A percentile compares a stretch with the other conserved stretches of the same genome.
These are phyloP conservation scores for Drechslerella stenobrocha DNA, from an alignment of 2,329 filamentous ascomycete genomes.

Conservation along the genomic window DNA sequence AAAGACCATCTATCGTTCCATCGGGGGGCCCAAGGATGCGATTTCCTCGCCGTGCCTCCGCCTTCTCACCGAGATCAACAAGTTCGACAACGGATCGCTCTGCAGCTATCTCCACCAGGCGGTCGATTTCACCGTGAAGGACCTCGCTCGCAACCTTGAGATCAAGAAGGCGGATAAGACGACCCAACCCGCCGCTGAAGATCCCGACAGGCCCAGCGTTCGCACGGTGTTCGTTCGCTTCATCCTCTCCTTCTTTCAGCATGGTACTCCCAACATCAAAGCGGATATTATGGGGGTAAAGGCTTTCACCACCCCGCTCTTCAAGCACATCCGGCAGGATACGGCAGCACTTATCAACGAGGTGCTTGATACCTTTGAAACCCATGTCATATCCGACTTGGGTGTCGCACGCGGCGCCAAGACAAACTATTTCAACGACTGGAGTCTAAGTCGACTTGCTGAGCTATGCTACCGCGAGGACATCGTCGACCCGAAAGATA, in stretches of 20 bases:
- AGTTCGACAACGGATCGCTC: constrained; percentile 79
- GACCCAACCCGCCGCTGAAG: constrained; percentile 65
- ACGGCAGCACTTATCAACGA: constrained; percentile 74
- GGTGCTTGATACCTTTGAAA: constrained; percentile 71
- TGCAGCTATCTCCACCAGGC: constrained; percentile 77
- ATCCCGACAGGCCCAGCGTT: constrained; percentile 72
- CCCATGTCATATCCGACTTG: constrained; percentile 72
- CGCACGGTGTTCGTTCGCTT: constrained; percentile 82
- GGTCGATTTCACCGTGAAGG: constrained; percentile 76
- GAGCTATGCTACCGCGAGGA: constrained; percentile 67
- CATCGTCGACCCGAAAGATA: constrained; percentile 59
- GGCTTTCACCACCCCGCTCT: constrained; percentile 69
- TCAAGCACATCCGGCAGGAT: constrained; percentile 77
- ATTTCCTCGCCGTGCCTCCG: constrained; percentile 86
- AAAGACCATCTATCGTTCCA: constrained; percentile 75
- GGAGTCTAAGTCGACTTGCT: constrained; percentile 71
- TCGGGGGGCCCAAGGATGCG: constrained; percentile 81
- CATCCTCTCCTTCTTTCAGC: constrained; percentile 75
- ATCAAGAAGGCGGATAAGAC: constrained; percentile 59
- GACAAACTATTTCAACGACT: constrained; percentile 73
- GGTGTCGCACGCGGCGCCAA: constrained; percentile 74
- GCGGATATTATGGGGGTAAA: constrained; percentile 78
- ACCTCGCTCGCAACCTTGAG: constrained; percentile 77
- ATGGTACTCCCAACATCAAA: constrained; percentile 75
- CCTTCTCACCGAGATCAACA: constrained; percentile 80